phyloP scores from a whole-genome alignment of 148 eudicot species.

The Silene conica region DNA sequence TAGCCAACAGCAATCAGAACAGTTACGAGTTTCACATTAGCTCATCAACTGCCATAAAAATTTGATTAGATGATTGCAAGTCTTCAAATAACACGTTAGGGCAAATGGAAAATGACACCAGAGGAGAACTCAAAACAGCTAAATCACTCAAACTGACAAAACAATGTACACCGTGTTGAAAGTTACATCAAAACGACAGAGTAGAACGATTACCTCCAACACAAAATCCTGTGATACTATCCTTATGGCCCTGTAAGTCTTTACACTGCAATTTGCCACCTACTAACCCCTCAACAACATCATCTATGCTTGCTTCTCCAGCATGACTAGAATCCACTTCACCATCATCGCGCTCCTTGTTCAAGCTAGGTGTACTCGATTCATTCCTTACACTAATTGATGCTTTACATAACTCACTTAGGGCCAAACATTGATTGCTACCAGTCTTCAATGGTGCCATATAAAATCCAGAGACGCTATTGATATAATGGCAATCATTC shows the following conservation, averaged over 20 bases:
- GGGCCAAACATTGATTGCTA: conserved; percentile 36
- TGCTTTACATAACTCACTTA: conserved; percentile 47
- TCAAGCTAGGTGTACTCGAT: conserved; percentile 16
- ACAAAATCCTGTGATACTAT: conserved; percentile 65
- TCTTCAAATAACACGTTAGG: neutral
- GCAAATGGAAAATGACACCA: neutral
- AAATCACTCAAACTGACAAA: neutral
- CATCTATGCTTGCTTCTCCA: conserved; percentile 20
- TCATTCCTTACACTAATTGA: conserved; percentile 24
- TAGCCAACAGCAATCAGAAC: conserved; percentile 9
- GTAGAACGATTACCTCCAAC: conserved; percentile 58
- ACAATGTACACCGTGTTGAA: neutral
- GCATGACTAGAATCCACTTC: conserved; percentile 22
- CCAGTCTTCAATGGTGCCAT: conserved; percentile 22
- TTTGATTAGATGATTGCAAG: neutral
- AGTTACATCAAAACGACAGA: conserved; percentile 1
- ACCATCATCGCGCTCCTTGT: conserved; percentile 23
- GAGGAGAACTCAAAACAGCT: neutral
- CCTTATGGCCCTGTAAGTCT: conserved; percentile 71
- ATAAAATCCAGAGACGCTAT: conserved; percentile 21
- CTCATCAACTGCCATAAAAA: neutral
- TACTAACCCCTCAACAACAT: conserved; percentile 44
- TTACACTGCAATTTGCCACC: conserved; percentile 40
- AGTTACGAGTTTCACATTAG: conserved; percentile 1
- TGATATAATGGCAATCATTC: conserved; percentile 27